Evolutionary conservation across 2,329 filamentous ascomycete species (phyloP).

Genomic region (Cladosporium colombiae): DNA sequence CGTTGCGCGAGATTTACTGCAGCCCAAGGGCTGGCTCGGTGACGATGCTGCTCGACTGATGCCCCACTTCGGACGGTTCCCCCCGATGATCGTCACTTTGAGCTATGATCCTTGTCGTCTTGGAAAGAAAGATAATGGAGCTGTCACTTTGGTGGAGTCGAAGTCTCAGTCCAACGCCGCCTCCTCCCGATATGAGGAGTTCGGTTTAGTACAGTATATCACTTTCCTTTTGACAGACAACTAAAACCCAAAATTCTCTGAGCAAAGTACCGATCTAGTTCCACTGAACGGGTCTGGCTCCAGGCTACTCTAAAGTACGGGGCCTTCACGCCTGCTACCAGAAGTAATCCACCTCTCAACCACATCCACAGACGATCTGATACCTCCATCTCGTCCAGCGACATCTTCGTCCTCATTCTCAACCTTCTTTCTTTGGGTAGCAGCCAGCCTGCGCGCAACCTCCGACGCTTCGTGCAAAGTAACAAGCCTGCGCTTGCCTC

Average conservation of each 20-base stretch:
- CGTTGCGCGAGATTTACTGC: slow-evolving; percentile 3
- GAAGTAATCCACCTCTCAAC: neutral
- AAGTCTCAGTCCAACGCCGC: neutral
- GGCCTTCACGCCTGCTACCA: neutral
- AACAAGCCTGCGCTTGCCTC: slow-evolving; percentile 55
- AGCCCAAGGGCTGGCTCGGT: neutral
- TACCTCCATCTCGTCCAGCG: too few relatives aligned
- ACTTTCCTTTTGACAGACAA: too few relatives aligned
- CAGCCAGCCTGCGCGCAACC: slow-evolving; percentile 48
- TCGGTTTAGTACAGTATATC: too few relatives aligned
- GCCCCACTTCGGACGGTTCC: slow-evolving; percentile 1
- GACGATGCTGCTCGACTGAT: slow-evolving; percentile 1
- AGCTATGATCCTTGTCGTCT: neutral
- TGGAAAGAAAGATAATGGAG: neutral
- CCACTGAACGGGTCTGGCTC: neutral
- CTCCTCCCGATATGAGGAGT: too few relatives aligned
- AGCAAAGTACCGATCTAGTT: neutral
- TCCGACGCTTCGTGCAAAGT: slow-evolving; percentile 62
- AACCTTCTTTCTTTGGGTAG: slow-evolving; percentile 19
- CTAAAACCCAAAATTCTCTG: too few relatives aligned
- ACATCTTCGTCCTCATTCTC: slow-evolving; percentile 8
- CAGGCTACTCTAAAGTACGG: neutral
- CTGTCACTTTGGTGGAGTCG: neutral
- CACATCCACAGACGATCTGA: neutral
- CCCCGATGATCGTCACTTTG: neutral